These are phyloP conservation scores for Quercus variabilis DNA, from an alignment of 306 rosid genomes.

Conservation along the genomic window DNA sequence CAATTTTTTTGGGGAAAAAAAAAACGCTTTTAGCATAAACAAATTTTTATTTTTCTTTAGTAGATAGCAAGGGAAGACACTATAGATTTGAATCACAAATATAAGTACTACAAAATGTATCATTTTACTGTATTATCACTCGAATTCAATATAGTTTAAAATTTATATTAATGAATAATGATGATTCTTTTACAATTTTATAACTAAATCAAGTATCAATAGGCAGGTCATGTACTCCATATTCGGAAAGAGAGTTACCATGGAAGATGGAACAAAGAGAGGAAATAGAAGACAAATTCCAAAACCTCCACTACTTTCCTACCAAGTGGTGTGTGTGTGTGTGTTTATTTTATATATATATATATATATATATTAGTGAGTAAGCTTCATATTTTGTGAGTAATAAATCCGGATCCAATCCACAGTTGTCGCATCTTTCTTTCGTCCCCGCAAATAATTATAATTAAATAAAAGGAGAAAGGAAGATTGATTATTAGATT, in stretches of 20 bases:
- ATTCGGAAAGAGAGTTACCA: neutral
- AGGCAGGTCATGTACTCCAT: neutral
- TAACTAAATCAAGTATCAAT: neutral
- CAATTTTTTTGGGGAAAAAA: too few species aligned
- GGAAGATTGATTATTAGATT: too few species aligned
- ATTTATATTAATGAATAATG: too few species aligned
- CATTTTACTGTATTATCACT: too few species aligned
- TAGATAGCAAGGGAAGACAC: too few species aligned
- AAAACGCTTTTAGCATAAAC: too few species aligned
- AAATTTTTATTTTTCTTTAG: too few species aligned
- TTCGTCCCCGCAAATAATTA: neutral
- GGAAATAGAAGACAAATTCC: neutral
- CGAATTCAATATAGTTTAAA: too few species aligned
- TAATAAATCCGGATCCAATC: neutral
- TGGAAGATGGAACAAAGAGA: neutral
- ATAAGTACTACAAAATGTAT: too few species aligned
- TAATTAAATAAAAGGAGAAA: neutral
- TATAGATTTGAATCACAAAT: too few species aligned
- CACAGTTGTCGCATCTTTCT: neutral
- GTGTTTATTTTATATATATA: neutral
- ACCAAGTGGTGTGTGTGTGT: neutral
- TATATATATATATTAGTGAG: neutral
- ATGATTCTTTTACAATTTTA: neutral
- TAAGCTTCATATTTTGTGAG: neutral
- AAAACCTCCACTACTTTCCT: neutral